phyloP scores from a whole-genome alignment of 805 yeast species.

The Suhomyces tanzawaensis region DNA sequence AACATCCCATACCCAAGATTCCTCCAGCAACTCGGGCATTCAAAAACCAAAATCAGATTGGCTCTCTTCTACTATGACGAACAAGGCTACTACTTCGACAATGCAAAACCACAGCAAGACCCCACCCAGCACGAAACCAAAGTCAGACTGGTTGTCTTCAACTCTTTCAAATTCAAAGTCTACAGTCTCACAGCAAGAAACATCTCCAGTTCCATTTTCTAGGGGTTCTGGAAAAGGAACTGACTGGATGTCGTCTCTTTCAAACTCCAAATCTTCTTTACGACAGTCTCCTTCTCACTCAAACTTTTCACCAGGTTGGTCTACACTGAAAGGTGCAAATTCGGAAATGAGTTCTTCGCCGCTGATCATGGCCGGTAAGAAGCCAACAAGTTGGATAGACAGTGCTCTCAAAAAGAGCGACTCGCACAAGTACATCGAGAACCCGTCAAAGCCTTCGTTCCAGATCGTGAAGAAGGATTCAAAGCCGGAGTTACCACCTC shows the following conservation, averaged over 20 bases:
- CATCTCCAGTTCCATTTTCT: conserved; percentile 1
- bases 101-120: conserved; percentile 4
- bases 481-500: conserved; percentile 2
- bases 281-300: conserved; percentile 2
- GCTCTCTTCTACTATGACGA: conserved; percentile 14
- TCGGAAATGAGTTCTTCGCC: background rate
- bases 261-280: conserved; percentile 9
- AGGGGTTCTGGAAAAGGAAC: background rate
- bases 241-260: conserved; percentile 15
- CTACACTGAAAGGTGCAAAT: background rate
- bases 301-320: background rate
- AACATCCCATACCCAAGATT: background rate
- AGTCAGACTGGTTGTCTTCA: conserved; percentile 15
- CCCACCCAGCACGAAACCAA: conserved; percentile 5
- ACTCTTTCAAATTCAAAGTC: conserved; percentile 10
- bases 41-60: conserved; percentile 12
- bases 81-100: conserved; percentile 9
- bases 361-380: conserved; percentile 1
- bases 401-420: conserved; percentile 16
- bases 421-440: conserved; percentile 10
- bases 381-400: conserved; percentile 14
- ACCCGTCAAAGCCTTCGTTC: conserved; percentile 12
- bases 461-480: conserved; percentile 10
- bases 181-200: conserved; percentile 7
- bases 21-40: background rate